phyloP scores from a whole-genome alignment of 2,329 filamentous ascomycete species.

The Monilinia laxa region DNA sequence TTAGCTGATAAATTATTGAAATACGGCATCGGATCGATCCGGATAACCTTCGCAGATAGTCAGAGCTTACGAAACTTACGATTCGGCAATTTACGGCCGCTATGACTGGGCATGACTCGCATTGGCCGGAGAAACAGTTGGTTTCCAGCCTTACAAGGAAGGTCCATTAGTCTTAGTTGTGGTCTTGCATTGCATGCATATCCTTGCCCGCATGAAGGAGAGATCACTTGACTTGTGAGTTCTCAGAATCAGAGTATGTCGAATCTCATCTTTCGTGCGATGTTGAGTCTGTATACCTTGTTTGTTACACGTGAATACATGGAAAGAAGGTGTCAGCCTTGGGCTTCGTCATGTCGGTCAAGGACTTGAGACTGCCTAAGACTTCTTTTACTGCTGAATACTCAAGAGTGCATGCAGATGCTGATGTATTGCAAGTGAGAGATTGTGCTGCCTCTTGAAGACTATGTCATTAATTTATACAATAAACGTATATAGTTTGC shows the following conservation, averaged over 20 bases:
- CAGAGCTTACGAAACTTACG: background rate
- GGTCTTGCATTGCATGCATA: background rate
- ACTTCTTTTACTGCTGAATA: background rate
- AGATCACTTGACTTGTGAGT: slow-evolving; percentile 14
- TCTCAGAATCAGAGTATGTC: background rate
- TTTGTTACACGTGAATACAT: background rate
- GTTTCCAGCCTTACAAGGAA: slow-evolving; percentile 20
- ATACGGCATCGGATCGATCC: no score
- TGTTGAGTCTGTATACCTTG: background rate
- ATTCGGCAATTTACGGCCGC: background rate
- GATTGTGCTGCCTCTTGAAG: background rate
- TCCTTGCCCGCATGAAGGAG: slow-evolving; percentile 6
- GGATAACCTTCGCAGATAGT: background rate
- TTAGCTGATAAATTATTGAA: no score
- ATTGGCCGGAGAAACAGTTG: slow-evolving; percentile 8
- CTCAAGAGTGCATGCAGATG: background rate
- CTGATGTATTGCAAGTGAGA: background rate
- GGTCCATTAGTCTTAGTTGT: background rate
- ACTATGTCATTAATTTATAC: slow-evolving; percentile 7
- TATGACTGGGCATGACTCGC: slow-evolving; percentile 13
- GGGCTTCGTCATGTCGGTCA: background rate
- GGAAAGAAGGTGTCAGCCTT: background rate
- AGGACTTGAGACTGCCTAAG: background rate
- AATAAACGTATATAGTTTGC: slow-evolving; percentile 3
- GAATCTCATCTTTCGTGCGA: background rate